Conservation (phyloP, 352 stramenopile genomes). For the Globisporangium nodosum region DNA sequence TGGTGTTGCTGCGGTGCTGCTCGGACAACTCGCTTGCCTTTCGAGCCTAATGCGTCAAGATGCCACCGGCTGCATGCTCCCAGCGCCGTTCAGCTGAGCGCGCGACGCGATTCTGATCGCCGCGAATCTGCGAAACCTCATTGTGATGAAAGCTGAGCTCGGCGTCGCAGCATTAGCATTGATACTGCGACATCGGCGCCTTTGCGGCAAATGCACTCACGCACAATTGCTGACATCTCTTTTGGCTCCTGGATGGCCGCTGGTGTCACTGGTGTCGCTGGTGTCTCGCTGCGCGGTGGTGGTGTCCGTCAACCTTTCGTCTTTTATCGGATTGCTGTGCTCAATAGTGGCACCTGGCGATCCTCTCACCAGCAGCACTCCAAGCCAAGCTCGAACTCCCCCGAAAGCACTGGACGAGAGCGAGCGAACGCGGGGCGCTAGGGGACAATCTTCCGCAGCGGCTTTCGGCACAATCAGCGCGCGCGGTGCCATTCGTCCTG, state of each 20-base stretch:
- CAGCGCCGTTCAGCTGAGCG: background rate
- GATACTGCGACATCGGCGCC: background rate
- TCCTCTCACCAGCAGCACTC: background rate
- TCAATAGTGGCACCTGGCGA: background rate
- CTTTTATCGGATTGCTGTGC: background rate
- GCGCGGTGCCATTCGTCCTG: no score
- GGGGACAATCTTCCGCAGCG: no score
- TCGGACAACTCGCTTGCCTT: no score
- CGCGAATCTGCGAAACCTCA: background rate
- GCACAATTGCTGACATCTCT: background rate
- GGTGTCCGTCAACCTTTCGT: background rate
- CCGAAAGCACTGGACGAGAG: background rate
- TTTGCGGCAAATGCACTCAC: background rate
- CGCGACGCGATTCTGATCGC: background rate
- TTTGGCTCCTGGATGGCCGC: background rate
- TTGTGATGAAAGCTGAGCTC: no score
- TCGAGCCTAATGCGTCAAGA: no score
- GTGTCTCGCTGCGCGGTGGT: background rate
- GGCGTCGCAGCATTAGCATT: background rate
- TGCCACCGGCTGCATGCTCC: background rate
- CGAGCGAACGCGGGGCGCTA: background rate
- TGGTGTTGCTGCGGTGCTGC: background rate
- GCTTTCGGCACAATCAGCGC: no score
- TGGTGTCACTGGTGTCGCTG: no score
- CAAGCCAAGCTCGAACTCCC: no score